Evolutionary conservation across 2,329 filamentous ascomycete genomes (phyloP).

Genomic region (Penicillium glabrum): DNA sequence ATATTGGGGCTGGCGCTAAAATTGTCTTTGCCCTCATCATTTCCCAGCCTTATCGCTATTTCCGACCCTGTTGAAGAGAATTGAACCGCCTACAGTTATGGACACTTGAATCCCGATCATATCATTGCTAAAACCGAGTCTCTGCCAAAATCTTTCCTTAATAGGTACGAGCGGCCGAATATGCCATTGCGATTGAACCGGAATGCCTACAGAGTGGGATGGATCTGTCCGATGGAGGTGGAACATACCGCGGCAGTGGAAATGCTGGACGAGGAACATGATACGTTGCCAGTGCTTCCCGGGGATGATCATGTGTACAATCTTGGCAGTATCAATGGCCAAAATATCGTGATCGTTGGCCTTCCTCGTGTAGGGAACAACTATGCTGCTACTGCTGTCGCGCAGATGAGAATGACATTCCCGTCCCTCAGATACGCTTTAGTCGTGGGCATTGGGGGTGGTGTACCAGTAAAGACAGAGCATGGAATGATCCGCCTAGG

Average conservation of each 20-base stretch:
- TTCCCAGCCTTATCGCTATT: not conserved
- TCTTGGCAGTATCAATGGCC: not conserved
- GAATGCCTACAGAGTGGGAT: conserved; percentile 15
- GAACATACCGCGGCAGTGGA: conserved; percentile 22
- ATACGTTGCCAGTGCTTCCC: conserved; percentile 4
- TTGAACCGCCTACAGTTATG: not conserved
- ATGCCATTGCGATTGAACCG: conserved; percentile 1
- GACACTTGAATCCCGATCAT: not conserved
- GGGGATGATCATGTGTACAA: conserved; percentile 16
- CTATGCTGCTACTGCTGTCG: conserved; percentile 6
- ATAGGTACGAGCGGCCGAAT: not conserved
- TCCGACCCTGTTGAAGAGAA: not conserved
- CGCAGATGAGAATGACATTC: not conserved
- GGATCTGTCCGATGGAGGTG: conserved; percentile 17
- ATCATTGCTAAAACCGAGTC: not conserved
- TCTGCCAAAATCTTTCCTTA: not conserved
- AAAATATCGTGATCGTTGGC: conserved; percentile 11
- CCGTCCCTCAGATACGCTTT: not conserved
- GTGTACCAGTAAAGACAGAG: conserved; percentile 3
- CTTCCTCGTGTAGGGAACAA: conserved; percentile 11
- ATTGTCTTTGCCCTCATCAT: not conserved
- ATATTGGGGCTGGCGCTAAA: not conserved
- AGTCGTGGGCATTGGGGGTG: not conserved
- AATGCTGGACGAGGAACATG: conserved; percentile 20
- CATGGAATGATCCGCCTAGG: conserved; percentile 17